Conservation (phyloP, 2,329 filamentous ascomycete genomes). For the Fusarium nodosum region DNA sequence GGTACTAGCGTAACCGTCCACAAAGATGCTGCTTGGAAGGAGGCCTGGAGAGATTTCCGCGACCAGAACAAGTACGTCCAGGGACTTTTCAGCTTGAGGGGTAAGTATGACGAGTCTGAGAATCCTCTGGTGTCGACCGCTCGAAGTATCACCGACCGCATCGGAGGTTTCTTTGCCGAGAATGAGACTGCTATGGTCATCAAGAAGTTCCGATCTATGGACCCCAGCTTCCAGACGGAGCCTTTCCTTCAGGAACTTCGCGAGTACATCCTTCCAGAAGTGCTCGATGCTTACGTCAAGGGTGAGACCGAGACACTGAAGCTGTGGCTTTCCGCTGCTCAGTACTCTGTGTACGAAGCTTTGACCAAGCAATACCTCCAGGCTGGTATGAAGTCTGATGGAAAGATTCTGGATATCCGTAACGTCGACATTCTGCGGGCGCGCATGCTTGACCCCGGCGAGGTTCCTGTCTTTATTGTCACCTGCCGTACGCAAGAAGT, state of each 20-base stretch:
- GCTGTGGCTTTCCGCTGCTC: conserved; percentile 94
- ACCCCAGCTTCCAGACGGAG: conserved; percentile 94
- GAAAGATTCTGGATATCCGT: conserved; percentile 93
- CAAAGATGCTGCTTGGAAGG: conserved; percentile 98
- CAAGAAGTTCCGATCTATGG: conserved; percentile 97
- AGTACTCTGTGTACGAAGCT: conserved; percentile 97
- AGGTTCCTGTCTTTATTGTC: conserved; percentile 96
- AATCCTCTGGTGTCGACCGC: conserved; percentile 95
- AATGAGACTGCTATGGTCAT: conserved; percentile 98
- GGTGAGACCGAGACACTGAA: conserved; percentile 91
- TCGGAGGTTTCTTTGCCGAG: conserved; percentile 97
- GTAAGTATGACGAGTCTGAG: conserved; percentile 94
- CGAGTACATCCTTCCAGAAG: conserved; percentile 97
- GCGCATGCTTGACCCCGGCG: conserved; percentile 84
- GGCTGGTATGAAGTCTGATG: conserved; percentile 92
- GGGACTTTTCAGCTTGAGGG: conserved; percentile 86
- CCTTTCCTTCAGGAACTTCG: conserved; percentile 95
- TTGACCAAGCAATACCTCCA: conserved; percentile 96
- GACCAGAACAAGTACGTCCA: conserved; percentile 92
- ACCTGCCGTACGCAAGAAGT: conserved; percentile 98
- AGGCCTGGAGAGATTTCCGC: conserved; percentile 96
- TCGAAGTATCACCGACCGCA: conserved; percentile 90
- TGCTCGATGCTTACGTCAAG: conserved; percentile 97
- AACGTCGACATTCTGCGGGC: conserved; percentile 90
- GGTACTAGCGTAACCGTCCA: conserved; percentile 95